Evolutionary conservation across 805 yeast genomes (phyloP).

Genomic region (Saccharomycopsis babjevae): DNA sequence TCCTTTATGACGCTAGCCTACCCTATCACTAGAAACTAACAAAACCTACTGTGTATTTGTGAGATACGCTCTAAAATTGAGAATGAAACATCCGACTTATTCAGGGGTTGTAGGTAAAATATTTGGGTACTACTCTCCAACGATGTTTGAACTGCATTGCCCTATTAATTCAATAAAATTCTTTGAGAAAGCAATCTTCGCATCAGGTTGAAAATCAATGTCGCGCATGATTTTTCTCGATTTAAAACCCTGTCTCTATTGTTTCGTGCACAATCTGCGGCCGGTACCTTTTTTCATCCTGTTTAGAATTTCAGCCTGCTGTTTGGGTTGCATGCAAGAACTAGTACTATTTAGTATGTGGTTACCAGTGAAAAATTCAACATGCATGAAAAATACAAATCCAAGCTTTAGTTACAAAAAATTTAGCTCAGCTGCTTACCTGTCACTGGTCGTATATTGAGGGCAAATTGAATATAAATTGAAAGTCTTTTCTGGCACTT

Average conservation of each 20-base stretch:
- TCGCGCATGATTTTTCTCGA: background rate
- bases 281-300: background rate
- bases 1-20: too few species aligned
- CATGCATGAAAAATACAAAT: background rate
- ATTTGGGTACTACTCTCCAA: too few species aligned
- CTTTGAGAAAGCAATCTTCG: too few species aligned
- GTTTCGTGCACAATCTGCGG: background rate
- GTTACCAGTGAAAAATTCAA: background rate
- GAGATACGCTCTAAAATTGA: too few species aligned
- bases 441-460: background rate
- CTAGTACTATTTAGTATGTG: background rate
- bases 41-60: too few species aligned
- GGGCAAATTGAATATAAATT: background rate
- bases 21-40: too few species aligned
- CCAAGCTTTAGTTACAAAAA: background rate
- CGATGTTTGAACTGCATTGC: too few species aligned
- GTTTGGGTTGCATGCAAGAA: background rate
- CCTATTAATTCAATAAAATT: too few species aligned
- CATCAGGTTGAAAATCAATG: background rate
- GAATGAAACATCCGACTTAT: too few species aligned
- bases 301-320: background rate
- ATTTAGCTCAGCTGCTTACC: too few species aligned
- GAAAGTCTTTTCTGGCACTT: background rate
- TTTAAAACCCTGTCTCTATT: background rate
- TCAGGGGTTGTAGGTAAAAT: too few species aligned